Base-by-base conservation (phyloP, 2,329 filamentous ascomycete genomes). In the Diaporthe ampelina region DNA sequence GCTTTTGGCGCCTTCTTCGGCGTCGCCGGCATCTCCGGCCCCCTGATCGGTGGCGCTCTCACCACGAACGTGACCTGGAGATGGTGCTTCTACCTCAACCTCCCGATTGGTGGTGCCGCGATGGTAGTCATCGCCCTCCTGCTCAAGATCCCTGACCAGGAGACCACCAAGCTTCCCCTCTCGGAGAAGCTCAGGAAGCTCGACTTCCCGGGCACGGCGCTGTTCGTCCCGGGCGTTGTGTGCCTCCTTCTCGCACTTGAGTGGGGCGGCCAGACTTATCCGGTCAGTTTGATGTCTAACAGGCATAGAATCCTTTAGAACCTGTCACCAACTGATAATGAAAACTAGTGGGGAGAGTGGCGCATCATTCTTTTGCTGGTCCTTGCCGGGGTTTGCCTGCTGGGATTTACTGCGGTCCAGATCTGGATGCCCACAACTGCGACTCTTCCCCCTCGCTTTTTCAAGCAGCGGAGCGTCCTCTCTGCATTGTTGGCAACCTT, bases 361-460 rank as follows among this genome's bases (percentile, higher is more conserved):
- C 79, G 78, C 19, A 79, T 82, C 67, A 78, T 83, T 43, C 79
- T 76, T 10, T 77, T 83, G 21, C 76, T 83, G 17, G 76, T 80
- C n/a, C 70, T 79, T 19, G 81, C 79, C 9, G 75, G 45, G n/a
- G 74, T 82, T 6, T 77, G 81, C 13, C 73, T 80, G 7, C 52
- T 73, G 17, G 52, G 61, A 2, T 83, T 83, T 40, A 74, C 80
- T 40, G 76, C 58, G 13, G 75, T 83, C 15, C 86, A 88, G 78
- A 74, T 86, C 76, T 83, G 83, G 81, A 79, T 84, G 70, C 81
- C 80, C 2, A 84, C 88, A 10, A 78, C 77, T 29, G 86, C 86
- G 21, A 88, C 85, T 0, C 79, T 89, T 29, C 87, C 87, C 2
- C 84, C 84, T 3, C 83, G 86, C 21, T 81, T 89, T 72, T 81